phyloP scores from a whole-genome alignment of 2,329 filamentous ascomycete genomes.

The Nothophoma quercina region DNA sequence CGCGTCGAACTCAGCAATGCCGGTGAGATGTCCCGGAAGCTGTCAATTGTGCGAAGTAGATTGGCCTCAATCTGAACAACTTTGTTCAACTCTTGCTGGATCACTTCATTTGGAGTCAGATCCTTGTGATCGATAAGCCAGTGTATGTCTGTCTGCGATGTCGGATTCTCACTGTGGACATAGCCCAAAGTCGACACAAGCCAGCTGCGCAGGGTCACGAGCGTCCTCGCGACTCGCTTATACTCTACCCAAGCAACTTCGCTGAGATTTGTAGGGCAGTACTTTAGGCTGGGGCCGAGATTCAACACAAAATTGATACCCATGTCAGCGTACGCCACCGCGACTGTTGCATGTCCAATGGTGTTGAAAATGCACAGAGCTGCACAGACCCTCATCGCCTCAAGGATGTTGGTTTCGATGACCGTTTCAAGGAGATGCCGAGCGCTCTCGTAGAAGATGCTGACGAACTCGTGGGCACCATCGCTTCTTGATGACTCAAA shows the following conservation, averaged over 20 bases:
- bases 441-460: background rate
- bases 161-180: background rate
- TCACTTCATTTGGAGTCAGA: background rate
- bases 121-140: background rate
- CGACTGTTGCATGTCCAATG: background rate
- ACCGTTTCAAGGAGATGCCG: background rate
- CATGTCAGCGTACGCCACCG: background rate
- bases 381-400: background rate
- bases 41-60: background rate
- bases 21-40: background rate
- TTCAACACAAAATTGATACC: background rate
- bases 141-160: background rate
- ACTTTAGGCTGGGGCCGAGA: background rate
- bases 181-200: background rate
- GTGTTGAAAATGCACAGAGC: background rate
- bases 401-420: background rate
- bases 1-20: background rate
- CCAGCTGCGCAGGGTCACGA: background rate
- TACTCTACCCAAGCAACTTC: background rate
- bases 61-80: conserved; percentile 1
- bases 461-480: background rate
- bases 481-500: background rate
- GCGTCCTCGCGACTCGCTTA: background rate
- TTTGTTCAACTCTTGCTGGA: background rate
- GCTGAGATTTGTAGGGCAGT: background rate